A percentile compares a stretch with the other conserved stretches of the same genome.
phyloP scores from a whole-genome alignment of 2,329 filamentous ascomycete genomes.

The Aspergillus unguis region DNA sequence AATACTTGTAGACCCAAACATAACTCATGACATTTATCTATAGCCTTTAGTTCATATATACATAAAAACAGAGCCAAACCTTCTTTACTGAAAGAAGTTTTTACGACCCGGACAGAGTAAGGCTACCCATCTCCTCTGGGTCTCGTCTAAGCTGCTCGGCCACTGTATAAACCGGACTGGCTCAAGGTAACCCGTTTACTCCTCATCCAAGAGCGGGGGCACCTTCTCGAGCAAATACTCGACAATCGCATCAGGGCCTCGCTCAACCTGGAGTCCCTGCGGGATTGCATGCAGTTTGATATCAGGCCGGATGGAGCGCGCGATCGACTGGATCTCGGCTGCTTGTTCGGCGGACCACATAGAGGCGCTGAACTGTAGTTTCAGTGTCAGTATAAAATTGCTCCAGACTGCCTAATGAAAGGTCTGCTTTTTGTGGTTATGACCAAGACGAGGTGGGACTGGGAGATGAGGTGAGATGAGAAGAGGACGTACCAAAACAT shows the following conservation, averaged over 20 bases:
- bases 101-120: too few species aligned
- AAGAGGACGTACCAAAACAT: conserved; percentile 50
- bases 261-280: conserved; percentile 41
- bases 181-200: neutral
- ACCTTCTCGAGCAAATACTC: conserved; percentile 42
- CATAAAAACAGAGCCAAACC: neutral
- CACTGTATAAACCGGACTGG: too few species aligned
- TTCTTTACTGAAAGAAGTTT: too few species aligned
- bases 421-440: too few species aligned
- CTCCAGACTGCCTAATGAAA: neutral
- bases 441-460: neutral
- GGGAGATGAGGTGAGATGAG: neutral
- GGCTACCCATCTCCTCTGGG: too few species aligned
- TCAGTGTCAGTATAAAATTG: conserved; percentile 9
- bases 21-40: neutral
- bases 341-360: conserved; percentile 52
- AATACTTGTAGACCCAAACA: neutral
- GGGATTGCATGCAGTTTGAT: conserved; percentile 45
- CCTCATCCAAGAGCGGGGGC: conserved; percentile 35
- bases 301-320: conserved; percentile 34
- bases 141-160: too few species aligned
- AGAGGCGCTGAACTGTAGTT: conserved; percentile 57
- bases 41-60: neutral
- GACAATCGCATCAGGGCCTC: conserved; percentile 42
- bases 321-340: conserved; percentile 37